These are phyloP conservation scores for Boletus smithii DNA, from an alignment of 1,284 basidiomycete species.

Conservation along the genomic window DNA sequence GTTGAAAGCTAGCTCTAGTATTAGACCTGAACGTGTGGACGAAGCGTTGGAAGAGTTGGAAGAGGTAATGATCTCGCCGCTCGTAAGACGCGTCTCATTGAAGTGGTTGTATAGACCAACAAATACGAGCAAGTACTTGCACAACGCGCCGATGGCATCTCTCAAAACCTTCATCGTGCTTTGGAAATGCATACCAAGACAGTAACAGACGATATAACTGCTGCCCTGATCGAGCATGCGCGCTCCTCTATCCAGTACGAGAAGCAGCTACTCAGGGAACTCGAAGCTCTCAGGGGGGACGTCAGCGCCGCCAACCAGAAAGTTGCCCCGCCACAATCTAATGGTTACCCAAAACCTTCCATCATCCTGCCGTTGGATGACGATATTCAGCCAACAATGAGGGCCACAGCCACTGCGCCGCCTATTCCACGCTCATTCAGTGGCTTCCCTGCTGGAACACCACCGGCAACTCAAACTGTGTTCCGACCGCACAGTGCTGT, in stretches of 20 bases:
- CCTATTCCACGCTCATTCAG: slow-evolving; percentile 20
- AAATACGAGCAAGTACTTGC: slow-evolving; percentile 83
- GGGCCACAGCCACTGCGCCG: slow-evolving; percentile 28
- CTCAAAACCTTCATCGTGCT: slow-evolving; percentile 83
- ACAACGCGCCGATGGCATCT: slow-evolving; percentile 82
- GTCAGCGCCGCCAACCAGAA: slow-evolving; percentile 66
- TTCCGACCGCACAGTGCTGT: slow-evolving; percentile 26
- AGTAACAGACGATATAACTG: slow-evolving; percentile 85
- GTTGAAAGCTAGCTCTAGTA: slow-evolving; percentile 83
- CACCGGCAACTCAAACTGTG: slow-evolving; percentile 16
- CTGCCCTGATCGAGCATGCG: slow-evolving; percentile 86
- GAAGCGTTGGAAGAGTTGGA: slow-evolving; percentile 92
- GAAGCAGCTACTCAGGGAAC: slow-evolving; percentile 78
- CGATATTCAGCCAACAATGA: slow-evolving; percentile 40
- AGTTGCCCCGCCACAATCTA: slow-evolving; percentile 42
- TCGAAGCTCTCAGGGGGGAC: slow-evolving; percentile 81
- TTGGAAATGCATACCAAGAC: slow-evolving; percentile 79
- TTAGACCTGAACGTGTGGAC: slow-evolving; percentile 83
- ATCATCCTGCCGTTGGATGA: slow-evolving; percentile 66
- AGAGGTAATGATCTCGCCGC: slow-evolving; percentile 55
- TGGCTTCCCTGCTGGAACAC: slow-evolving; percentile 20
- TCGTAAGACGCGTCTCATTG: slow-evolving; percentile 9
- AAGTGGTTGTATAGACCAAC: slow-evolving; percentile 57
- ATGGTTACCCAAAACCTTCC: slow-evolving; percentile 55
- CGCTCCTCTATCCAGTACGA: slow-evolving; percentile 90